Evolutionary conservation across 2,329 filamentous ascomycete species (phyloP), one percentile per base, ranked within the genome.

Genomic region (Pezicula neosporulosa): DNA sequence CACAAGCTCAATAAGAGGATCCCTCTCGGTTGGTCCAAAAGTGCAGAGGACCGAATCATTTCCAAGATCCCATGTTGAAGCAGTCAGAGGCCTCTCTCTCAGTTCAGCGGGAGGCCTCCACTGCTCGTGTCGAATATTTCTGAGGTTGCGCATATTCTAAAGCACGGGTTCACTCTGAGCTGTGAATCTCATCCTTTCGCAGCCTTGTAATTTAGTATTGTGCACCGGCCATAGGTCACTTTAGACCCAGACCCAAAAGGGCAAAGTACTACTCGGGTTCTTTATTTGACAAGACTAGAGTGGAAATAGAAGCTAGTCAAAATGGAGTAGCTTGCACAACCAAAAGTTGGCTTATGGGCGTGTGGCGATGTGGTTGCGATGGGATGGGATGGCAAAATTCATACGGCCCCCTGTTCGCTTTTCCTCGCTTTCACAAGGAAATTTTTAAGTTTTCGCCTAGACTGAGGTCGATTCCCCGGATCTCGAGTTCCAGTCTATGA

Each of bases 41-140:
- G 90, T 85, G 72, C 87, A 92, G 62, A 99, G 78, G 48, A 94
- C 71, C 54, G 89, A 83, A 69, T 94, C 87, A 57, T 81, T 84
- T 54, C 84, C 79, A 45, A 86, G 80, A 72, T 97, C 91, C 93
- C 93, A 97, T 64, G 90, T 87, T 51, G 86, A 83, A 28, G 90
- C 86, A 48, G 89, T 87, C 63, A 94, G 76, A 56, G 80, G 77
- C 51, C 85, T 73, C 37, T 55, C 60, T 16, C 59, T 48, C 42
- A 64, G 62, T 54, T 81, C 77, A 56, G 77, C 70, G 48, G 79
- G 76, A 57, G 84, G 75, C 60, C 74, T 78, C 73, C 85, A 85
- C 66, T 82, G 76, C 61, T 81, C 79, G 67, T 89, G 85, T 66
- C 81, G 83, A 63, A 91, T 83, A 68, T 86, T 91, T 71, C 83